phyloP scores from a whole-genome alignment of 2,329 filamentous ascomycete species.

The Sporothrix luriei region DNA sequence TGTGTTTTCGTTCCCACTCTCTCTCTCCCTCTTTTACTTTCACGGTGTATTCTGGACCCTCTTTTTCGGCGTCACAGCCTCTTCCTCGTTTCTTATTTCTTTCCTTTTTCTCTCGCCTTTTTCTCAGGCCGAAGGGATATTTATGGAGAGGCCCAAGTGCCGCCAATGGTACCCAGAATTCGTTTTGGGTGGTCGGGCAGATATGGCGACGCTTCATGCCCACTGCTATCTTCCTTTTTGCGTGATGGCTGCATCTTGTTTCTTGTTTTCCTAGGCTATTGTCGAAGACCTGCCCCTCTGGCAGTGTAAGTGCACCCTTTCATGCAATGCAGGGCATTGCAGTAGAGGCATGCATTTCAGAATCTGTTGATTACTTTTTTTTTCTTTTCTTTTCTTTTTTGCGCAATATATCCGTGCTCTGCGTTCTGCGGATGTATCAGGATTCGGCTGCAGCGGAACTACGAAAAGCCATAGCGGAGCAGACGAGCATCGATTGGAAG shows the following conservation, averaged over 20 bases:
- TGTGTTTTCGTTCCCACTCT: neutral
- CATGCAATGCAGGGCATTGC: constrained; percentile 26
- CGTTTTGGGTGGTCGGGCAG: too few relatives aligned
- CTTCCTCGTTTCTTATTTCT: neutral
- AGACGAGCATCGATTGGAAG: neutral
- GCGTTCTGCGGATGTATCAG: neutral
- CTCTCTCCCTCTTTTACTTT: neutral
- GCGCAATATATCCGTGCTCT: too few relatives aligned
- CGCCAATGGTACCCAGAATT: too few relatives aligned
- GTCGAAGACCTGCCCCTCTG: too few relatives aligned
- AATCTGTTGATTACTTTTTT: too few relatives aligned
- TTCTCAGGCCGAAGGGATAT: too few relatives aligned
- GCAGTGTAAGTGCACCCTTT: neutral
- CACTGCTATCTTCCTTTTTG: too few relatives aligned
- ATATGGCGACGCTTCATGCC: too few relatives aligned
- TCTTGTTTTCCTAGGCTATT: too few relatives aligned
- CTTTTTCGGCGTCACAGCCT: neutral
- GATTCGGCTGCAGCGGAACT: neutral
- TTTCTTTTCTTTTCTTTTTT: neutral
- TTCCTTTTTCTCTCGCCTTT: neutral
- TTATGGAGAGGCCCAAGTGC: too few relatives aligned
- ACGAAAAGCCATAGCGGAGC: neutral
- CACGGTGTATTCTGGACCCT: too few relatives aligned
- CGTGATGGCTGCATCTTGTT: too few relatives aligned
- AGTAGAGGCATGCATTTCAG: constrained; percentile 16